Conservation (phyloP, 1,139 yeast species). For the Kodamaea fungicola region DNA sequence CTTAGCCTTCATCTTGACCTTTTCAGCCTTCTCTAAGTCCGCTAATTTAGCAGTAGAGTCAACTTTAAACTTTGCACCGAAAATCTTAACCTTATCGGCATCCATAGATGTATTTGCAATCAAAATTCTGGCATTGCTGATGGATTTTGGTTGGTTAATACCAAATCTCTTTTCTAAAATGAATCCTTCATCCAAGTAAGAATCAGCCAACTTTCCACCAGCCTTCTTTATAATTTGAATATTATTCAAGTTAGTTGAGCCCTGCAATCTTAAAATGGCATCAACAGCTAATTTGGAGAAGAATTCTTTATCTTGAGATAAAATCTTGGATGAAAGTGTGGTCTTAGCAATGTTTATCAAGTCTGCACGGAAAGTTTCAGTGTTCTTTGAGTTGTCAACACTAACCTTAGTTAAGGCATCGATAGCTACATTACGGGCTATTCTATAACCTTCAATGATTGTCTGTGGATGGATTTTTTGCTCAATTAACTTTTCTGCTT, state of each 20-base stretch:
- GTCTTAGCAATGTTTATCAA: constrained; percentile 86
- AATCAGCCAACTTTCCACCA: constrained; percentile 90
- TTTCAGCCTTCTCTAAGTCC: constrained; percentile 93
- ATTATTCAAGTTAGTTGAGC: constrained; percentile 91
- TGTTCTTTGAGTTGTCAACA: constrained; percentile 64
- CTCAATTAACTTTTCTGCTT: constrained; percentile 91
- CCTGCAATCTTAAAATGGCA: constrained; percentile 87
- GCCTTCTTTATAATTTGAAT: constrained; percentile 90
- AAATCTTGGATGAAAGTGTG: constrained; percentile 86
- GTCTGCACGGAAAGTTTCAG: constrained; percentile 69
- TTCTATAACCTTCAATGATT: constrained; percentile 90
- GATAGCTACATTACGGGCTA: constrained; percentile 81
- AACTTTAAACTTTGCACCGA: constrained; percentile 97
- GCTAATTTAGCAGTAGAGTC: constrained; percentile 94
- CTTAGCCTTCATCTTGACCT: constrained; percentile 85
- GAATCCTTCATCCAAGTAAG: constrained; percentile 94
- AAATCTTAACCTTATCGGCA: constrained; percentile 93
- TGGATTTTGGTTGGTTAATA: constrained; percentile 84
- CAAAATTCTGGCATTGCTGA: constrained; percentile 80
- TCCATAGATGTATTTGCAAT: constrained; percentile 97
- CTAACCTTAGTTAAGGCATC: constrained; percentile 76
- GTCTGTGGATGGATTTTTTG: constrained; percentile 97
- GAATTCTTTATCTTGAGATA: constrained; percentile 90
- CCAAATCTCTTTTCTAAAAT: constrained; percentile 90
- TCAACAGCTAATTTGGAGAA: constrained; percentile 91